These are phyloP conservation scores for Nitzschia sp. DNA, from an alignment of 108 stramenopile genomes.

Conservation along the genomic window DNA sequence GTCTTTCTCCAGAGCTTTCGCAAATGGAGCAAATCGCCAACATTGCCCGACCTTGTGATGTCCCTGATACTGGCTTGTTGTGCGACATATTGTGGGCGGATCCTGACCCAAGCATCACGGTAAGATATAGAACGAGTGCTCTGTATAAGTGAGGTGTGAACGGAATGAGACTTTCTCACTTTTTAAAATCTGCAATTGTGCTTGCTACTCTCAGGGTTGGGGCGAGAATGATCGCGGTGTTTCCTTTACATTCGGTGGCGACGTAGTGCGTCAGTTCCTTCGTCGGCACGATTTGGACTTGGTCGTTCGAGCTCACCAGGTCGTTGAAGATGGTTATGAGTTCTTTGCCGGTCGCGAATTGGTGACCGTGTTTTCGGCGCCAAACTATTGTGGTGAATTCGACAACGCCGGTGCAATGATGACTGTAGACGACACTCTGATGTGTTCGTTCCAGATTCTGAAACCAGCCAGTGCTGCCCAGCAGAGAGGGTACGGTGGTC, in stretches of 20 bases:
- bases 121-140: no score
- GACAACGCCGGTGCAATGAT: conserved; percentile 99
- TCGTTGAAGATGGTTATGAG: conserved; percentile 99
- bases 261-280: conserved; percentile 98
- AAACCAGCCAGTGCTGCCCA: conserved; percentile 90
- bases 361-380: conserved; percentile 96
- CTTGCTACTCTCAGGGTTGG: conserved; percentile 80
- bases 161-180: not conserved
- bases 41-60: conserved; percentile 96
- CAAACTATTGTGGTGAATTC: conserved; percentile 99
- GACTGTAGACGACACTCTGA: conserved; percentile 95
- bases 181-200: no score
- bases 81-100: conserved; percentile 99
- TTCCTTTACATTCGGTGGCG: conserved; percentile 98
- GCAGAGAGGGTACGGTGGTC: conserved; percentile 61
- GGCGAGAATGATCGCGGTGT: conserved; percentile 99
- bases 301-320: conserved; percentile 99
- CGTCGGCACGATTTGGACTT: conserved; percentile 97
- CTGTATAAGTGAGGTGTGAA: conserved; percentile 13
- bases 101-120: conserved; percentile 95
- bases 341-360: conserved; percentile 97
- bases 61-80: conserved; percentile 97
- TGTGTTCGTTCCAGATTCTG: conserved; percentile 97
- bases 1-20: conserved; percentile 93
- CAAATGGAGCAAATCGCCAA: conserved; percentile 97